phyloP scores from a whole-genome alignment of 1,139 yeast species.

The Diutina mesorugosa region DNA sequence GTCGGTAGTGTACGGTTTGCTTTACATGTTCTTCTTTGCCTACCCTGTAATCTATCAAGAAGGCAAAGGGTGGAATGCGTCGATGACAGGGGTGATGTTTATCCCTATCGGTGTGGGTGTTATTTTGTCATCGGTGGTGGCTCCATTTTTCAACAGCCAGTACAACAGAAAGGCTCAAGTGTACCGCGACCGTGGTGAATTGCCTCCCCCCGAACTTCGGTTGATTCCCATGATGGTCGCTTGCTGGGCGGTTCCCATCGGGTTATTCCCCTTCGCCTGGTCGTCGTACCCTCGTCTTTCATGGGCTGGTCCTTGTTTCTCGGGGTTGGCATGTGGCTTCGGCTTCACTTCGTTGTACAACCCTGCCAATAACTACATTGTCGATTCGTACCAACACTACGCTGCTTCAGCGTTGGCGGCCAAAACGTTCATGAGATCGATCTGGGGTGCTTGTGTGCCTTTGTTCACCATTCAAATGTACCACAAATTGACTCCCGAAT shows the following conservation, averaged over 20 bases:
- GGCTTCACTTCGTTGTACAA: conserved; percentile 51
- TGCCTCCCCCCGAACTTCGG: conserved; percentile 51
- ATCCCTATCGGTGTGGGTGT: conserved; percentile 64
- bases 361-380: conserved; percentile 58
- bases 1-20: conserved; percentile 44
- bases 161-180: conserved; percentile 38
- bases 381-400: conserved; percentile 59
- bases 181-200: conserved; percentile 37
- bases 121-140: conserved; percentile 29
- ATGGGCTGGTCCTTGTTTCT: conserved; percentile 57
- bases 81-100: conserved; percentile 59
- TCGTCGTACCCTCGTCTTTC: conserved; percentile 39
- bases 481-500: conserved; percentile 52
- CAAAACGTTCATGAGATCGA: conserved; percentile 51
- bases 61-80: conserved; percentile 51
- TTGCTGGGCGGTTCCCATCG: conserved; percentile 51
- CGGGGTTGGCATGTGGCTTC: conserved; percentile 49
- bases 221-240: conserved; percentile 52
- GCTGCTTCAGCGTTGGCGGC: conserved; percentile 63
- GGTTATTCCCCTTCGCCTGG: conserved; percentile 53
- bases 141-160: conserved; percentile 52
- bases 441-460: conserved; percentile 68
- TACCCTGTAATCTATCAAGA: conserved; percentile 55
- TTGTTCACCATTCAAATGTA: conserved; percentile 72
- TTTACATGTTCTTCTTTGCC: conserved; percentile 50